Evolutionary conservation across 1,139 yeast species (phyloP).

Genomic region (Saccharomyces hybrid): DNA sequence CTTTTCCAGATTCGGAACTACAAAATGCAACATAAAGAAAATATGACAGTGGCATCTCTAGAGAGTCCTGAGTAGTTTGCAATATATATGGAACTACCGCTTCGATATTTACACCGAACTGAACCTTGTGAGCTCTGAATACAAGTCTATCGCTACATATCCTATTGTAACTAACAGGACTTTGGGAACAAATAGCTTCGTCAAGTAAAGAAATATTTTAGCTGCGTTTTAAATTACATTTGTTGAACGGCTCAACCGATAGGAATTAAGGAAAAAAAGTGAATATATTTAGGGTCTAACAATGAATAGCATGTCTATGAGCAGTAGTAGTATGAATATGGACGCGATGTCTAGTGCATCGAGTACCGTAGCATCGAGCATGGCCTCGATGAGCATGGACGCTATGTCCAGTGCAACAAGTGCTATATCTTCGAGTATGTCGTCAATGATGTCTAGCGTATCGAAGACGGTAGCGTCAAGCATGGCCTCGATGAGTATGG

Average conservation of each 20-base stretch:
- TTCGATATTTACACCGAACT: neutral
- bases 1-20: neutral
- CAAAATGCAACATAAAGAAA: neutral
- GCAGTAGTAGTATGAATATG: neutral
- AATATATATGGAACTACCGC: too few relatives aligned
- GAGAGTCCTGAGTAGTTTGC: neutral
- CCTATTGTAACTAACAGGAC: too few relatives aligned
- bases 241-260: neutral
- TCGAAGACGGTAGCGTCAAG: neutral
- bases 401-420: too few relatives aligned
- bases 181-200: neutral
- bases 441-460: too few relatives aligned
- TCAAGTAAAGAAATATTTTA: neutral
- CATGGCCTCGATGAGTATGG: slow-evolving; percentile 3
- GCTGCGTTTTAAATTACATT: neutral
- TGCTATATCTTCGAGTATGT: too few relatives aligned
- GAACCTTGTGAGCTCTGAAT: neutral
- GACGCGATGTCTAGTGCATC: too few relatives aligned
- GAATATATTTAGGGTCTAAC: neutral
- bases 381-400: too few relatives aligned
- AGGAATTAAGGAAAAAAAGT: neutral
- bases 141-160: too few relatives aligned
- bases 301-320: neutral
- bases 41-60: neutral
- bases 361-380: too few relatives aligned